A percentile compares a stretch with the other conserved stretches of the same genome.
Evolutionary conservation across 1,284 basidiomycete genomes (phyloP).

Genomic region (Cutaneotrichosporon spelunceum): DNA sequence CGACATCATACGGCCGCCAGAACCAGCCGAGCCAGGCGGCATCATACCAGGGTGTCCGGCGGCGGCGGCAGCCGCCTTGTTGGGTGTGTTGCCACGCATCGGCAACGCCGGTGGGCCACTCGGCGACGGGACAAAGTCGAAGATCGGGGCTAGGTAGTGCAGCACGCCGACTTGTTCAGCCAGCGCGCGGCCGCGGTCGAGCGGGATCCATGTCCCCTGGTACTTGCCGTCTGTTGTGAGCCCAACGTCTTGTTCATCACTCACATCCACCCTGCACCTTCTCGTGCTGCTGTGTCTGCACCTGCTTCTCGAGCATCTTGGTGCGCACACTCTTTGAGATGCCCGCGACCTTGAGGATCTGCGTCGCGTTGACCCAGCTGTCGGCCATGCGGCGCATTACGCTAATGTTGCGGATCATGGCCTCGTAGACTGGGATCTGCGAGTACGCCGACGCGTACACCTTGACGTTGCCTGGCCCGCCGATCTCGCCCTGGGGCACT

Average conservation of each 20-base stretch:
- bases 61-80: constrained; percentile 13
- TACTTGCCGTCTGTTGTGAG: constrained; percentile 74
- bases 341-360: constrained; percentile 98
- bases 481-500: constrained; percentile 31
- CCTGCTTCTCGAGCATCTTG: constrained; percentile 97
- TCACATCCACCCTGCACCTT: constrained; percentile 93
- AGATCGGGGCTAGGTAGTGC: constrained; percentile 76
- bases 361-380: constrained; percentile 85
- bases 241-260: constrained; percentile 18
- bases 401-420: constrained; percentile 95
- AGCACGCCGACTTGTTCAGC: constrained; percentile 82
- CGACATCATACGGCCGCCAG: constrained; percentile 28
- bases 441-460: constrained; percentile 52
- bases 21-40: constrained; percentile 8
- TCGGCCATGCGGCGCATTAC: constrained; percentile 95
- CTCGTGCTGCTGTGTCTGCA: constrained; percentile 91
- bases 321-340: constrained; percentile 95
- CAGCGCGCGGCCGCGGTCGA: constrained; percentile 82
- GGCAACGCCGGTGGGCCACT: constrained; percentile 43
- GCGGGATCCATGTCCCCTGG: constrained; percentile 98
- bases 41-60: constrained; percentile 4
- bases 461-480: constrained; percentile 33
- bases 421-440: constrained; percentile 71
- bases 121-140: constrained; percentile 76
- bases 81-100: constrained; percentile 32